Evolutionary conservation across 2,329 filamentous ascomycete genomes (phyloP).

Genomic region (Ophiostoma tasmaniense): DNA sequence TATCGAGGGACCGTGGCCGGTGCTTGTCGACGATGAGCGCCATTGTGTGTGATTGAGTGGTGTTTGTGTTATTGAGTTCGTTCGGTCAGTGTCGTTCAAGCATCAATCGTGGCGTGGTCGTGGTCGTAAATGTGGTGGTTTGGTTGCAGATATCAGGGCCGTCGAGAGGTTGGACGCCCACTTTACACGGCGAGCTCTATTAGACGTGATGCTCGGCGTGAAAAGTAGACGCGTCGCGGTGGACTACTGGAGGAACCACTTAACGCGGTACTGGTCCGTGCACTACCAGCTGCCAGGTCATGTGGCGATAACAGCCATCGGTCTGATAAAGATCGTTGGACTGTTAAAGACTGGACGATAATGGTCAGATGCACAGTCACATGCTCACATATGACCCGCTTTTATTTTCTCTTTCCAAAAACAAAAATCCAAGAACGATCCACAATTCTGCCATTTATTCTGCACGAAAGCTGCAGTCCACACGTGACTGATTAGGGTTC

Average conservation of each 20-base stretch:
- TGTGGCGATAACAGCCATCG: background rate
- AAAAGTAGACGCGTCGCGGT: conserved; percentile 19
- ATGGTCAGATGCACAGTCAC: background rate
- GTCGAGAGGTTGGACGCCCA: background rate
- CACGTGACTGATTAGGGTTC: conserved; percentile 20
- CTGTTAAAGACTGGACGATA: background rate
- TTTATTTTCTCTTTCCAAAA: background rate
- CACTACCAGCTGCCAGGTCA: background rate
- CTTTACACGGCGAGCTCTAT: background rate
- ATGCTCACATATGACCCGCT: background rate
- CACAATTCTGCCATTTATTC: background rate
- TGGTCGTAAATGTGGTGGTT: background rate
- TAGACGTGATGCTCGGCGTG: background rate
- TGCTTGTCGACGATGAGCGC: conserved; percentile 66
- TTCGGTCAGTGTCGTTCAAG: background rate
- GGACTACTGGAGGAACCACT: conserved; percentile 4
- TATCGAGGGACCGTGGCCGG: conserved; percentile 64
- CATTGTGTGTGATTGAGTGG: conserved; percentile 34
- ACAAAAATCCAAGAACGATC: background rate
- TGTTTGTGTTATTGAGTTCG: too few species aligned
- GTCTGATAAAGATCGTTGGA: background rate
- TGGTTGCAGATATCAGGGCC: background rate
- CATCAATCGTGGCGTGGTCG: background rate
- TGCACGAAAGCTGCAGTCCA: background rate
- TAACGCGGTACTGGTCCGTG: conserved; percentile 17